Evolutionary conservation across 2,329 filamentous ascomycete species (phyloP).

Genomic region (Periconia sp.): DNA sequence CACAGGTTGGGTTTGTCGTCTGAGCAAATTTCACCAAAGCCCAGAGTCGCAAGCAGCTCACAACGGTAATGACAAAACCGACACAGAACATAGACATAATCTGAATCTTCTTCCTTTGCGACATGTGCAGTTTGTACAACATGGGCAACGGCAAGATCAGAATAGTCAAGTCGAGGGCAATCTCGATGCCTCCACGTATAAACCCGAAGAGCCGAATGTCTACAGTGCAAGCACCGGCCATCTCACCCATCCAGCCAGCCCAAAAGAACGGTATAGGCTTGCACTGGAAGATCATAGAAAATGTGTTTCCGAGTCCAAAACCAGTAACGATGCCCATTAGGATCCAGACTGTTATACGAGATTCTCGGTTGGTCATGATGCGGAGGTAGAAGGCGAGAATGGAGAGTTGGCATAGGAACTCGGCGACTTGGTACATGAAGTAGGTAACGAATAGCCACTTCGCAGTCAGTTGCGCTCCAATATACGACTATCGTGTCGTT

Average conservation of each 20-base stretch:
- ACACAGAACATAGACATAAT: constrained; percentile 38
- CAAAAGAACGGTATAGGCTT: constrained; percentile 46
- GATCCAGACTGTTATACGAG: constrained; percentile 23
- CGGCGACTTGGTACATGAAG: constrained; percentile 36
- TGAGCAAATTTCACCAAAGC: constrained; percentile 26
- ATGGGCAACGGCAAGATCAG: constrained; percentile 29
- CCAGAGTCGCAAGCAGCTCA: constrained; percentile 28
- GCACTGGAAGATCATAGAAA: constrained; percentile 46
- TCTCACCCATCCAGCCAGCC: constrained; percentile 49
- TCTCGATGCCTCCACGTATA: constrained; percentile 37
- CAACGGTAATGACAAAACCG: constrained; percentile 31
- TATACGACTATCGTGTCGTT: no score
- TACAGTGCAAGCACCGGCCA: constrained; percentile 39
- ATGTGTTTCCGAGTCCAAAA: constrained; percentile 33
- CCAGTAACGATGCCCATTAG: constrained; percentile 24
- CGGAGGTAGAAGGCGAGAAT: constrained; percentile 41
- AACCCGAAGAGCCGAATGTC: constrained; percentile 48
- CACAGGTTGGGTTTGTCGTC: constrained; percentile 30
- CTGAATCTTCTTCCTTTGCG: constrained; percentile 31
- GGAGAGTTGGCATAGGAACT: constrained; percentile 35
- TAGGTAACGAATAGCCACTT: constrained; percentile 36
- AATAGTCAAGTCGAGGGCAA: constrained; percentile 31
- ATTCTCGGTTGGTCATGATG: constrained; percentile 29
- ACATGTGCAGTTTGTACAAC: constrained; percentile 30
- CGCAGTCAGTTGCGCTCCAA: neutral